A percentile compares a stretch with the other conserved stretches of the same genome.
phyloP scores from a whole-genome alignment of 768 basidiomycete species.

The Mycena amicta region DNA sequence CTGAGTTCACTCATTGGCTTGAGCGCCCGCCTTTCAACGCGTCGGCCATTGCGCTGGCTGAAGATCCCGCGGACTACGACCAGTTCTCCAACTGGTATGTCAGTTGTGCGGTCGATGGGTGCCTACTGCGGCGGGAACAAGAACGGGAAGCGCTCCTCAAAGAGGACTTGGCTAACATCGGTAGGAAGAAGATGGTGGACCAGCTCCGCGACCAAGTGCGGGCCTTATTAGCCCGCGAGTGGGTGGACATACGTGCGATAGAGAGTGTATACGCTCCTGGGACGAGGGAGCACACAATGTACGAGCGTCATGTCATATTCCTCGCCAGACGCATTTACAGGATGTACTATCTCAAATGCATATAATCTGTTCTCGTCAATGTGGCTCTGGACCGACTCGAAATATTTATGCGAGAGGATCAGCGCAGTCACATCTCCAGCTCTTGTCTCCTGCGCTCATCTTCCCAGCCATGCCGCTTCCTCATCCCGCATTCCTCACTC shows the following conservation, averaged over 20 bases:
- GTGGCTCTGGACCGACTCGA: background rate
- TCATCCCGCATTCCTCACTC: background rate
- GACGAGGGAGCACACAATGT: background rate
- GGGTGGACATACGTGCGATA: background rate
- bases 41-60: background rate
- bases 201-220: background rate
- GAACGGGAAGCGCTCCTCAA: background rate
- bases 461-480: background rate
- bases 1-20: background rate
- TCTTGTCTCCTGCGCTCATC: background rate
- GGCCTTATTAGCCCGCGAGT: background rate
- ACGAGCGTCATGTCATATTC: background rate
- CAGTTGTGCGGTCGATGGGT: background rate
- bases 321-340: background rate
- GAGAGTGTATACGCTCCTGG: background rate
- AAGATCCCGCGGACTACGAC: background rate
- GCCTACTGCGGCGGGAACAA: background rate
- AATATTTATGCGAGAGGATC: background rate
- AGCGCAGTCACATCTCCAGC: background rate
- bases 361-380: background rate
- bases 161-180: background rate
- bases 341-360: background rate
- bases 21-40: background rate
- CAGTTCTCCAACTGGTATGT: background rate
- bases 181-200: background rate